Evolutionary conservation across 2,329 filamentous ascomycete genomes (phyloP).

Genomic region (Cordyceps farinosa): DNA sequence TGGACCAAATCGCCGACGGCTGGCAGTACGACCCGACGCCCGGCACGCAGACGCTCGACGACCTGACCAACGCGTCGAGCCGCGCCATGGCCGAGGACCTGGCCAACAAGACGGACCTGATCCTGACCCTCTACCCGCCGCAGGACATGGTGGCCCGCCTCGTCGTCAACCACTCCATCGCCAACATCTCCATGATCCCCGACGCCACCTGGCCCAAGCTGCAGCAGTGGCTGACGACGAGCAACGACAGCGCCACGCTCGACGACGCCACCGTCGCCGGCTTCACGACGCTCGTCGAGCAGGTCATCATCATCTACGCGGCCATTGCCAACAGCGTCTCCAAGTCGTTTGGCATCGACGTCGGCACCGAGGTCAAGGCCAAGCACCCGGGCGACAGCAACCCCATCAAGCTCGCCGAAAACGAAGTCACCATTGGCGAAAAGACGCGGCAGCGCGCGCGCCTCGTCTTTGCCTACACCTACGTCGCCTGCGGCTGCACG

Average conservation of each 20-base stretch:
- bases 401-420: conserved; percentile 18
- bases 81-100: conserved; percentile 21
- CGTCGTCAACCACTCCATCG: conserved; percentile 25
- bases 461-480: conserved; percentile 35
- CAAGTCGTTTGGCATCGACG: conserved; percentile 26
- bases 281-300: not conserved
- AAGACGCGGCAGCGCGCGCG: conserved; percentile 27
- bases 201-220: conserved; percentile 28
- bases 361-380: conserved; percentile 25
- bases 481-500: conserved; percentile 31
- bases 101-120: conserved; percentile 20
- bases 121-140: conserved; percentile 29
- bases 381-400: conserved; percentile 21
- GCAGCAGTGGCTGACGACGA: conserved; percentile 16
- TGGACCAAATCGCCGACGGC: conserved; percentile 21
- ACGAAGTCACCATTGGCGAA: conserved; percentile 25
- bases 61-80: conserved; percentile 23
- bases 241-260: conserved; percentile 6
- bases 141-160: conserved; percentile 23
- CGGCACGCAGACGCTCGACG: conserved; percentile 14
- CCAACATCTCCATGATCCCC: conserved; percentile 28
- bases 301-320: not conserved
- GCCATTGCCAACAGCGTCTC: conserved; percentile 15
- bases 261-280: conserved; percentile 6
- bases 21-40: conserved; percentile 9